A percentile compares a stretch with the other conserved stretches of the same genome.
These are phyloP conservation scores for Begonia peltatifolia DNA, from an alignment of 306 rosid species.

Conservation along the genomic window DNA sequence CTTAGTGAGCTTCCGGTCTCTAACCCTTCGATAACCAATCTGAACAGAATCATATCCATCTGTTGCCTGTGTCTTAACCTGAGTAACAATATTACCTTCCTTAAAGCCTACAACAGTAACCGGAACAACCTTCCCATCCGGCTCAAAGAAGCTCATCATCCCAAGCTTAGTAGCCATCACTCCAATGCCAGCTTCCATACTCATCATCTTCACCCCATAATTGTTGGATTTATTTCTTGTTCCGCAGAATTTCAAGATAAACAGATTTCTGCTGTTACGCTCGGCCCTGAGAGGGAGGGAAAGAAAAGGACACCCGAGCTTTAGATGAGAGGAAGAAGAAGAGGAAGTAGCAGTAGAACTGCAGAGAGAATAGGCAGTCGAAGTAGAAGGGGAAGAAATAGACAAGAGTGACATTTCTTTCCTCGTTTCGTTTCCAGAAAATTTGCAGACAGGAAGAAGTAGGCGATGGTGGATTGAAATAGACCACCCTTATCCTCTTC, in stretches of 20 bases:
- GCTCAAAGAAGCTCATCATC: conserved; percentile 80
- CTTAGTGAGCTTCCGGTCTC: conserved; percentile 72
- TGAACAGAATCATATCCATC: conserved; percentile 80
- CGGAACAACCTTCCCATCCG: conserved; percentile 60
- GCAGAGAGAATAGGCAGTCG: conserved; percentile 2
- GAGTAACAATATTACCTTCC: conserved; percentile 90
- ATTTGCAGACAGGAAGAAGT: neutral
- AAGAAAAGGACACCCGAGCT: conserved; percentile 12
- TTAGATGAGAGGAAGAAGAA: conserved; percentile 2
- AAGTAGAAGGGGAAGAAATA: conserved; percentile 8
- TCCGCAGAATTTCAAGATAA: conserved; percentile 5
- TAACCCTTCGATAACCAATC: conserved; percentile 64
- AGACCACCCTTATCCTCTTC: no score
- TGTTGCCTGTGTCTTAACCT: conserved; percentile 63
- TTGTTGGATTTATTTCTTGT: neutral
- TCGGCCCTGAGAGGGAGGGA: conserved; percentile 5
- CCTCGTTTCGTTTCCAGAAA: neutral
- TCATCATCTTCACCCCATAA: conserved; percentile 27
- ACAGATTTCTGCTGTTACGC: conserved; percentile 2
- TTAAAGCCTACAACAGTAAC: conserved; percentile 89
- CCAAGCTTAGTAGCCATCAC: conserved; percentile 91
- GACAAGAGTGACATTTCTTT: conserved; percentile 14
- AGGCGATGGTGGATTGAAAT: neutral
- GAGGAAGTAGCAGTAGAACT: conserved; percentile 5
- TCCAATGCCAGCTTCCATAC: conserved; percentile 87